A percentile compares a stretch with the other conserved stretches of the same genome.
phyloP scores from a whole-genome alignment of 1,139 yeast species.

The Yamadazyma atlantica region DNA sequence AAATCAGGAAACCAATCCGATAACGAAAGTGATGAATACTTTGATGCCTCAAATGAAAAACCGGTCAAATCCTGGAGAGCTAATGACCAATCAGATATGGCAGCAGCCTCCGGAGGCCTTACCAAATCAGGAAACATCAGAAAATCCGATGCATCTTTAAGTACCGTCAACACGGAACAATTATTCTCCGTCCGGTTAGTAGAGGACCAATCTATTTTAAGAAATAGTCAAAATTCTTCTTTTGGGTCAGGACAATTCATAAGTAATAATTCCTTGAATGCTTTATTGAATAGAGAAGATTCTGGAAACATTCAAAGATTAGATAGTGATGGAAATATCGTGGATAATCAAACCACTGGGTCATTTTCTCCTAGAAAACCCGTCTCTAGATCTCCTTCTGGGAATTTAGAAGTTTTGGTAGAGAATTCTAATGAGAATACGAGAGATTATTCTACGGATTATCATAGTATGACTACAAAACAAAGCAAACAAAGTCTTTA shows the following conservation, averaged over 20 bases:
- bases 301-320: conserved; percentile 50
- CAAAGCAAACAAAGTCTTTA: conserved; percentile 15
- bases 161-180: conserved; percentile 86
- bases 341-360: conserved; percentile 19
- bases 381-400: conserved; percentile 26
- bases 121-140: conserved; percentile 25
- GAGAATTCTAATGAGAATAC: conserved; percentile 30
- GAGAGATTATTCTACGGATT: conserved; percentile 19
- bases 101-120: conserved; percentile 14
- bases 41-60: conserved; percentile 23
- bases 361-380: conserved; percentile 15
- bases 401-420: conserved; percentile 29
- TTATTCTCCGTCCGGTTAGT: conserved; percentile 77
- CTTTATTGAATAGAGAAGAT: conserved; percentile 31
- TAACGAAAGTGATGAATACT: conserved; percentile 19
- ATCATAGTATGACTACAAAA: conserved; percentile 6
- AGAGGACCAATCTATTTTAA: conserved; percentile 47
- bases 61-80: conserved; percentile 79
- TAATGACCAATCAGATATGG: conserved; percentile 31
- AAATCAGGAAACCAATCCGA: no score
- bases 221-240: conserved; percentile 39
- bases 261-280: conserved; percentile 32
- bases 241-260: conserved; percentile 28
- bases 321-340: conserved; percentile 56
- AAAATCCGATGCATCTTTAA: conserved; percentile 66